Conservation (phyloP, 2,329 filamentous ascomycete genomes). For the Rhynchosporium graminicola region DNA sequence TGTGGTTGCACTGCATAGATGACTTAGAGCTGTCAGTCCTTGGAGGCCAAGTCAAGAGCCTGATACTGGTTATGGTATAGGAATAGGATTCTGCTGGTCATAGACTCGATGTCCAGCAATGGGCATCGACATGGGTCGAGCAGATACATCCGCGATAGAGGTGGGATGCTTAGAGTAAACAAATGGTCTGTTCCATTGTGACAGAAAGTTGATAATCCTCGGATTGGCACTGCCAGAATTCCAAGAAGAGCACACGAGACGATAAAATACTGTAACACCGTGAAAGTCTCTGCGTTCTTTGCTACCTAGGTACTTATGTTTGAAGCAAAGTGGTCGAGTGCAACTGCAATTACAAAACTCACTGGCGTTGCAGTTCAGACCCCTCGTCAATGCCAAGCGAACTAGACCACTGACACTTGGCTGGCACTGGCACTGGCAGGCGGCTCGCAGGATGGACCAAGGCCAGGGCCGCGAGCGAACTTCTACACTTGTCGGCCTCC, state of each 20-base stretch:
- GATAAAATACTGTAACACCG: too few relatives aligned
- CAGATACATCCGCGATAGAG: too few relatives aligned
- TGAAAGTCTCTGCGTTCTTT: too few relatives aligned
- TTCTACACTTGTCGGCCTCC: not conserved
- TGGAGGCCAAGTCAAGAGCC: not conserved
- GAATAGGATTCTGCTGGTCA: not conserved
- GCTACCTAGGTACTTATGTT: too few relatives aligned
- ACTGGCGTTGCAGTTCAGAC: not conserved
- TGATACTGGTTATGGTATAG: not conserved
- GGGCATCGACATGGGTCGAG: too few relatives aligned
- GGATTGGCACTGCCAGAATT: too few relatives aligned
- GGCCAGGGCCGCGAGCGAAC: not conserved
- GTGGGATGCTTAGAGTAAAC: too few relatives aligned
- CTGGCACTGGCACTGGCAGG: not conserved
- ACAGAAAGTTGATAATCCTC: too few relatives aligned
- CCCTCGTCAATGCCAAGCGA: not conserved
- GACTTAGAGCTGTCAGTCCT: not conserved
- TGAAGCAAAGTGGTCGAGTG: too few relatives aligned
- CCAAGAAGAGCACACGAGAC: too few relatives aligned
- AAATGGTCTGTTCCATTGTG: too few relatives aligned
- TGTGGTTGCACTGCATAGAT: slow-evolving; percentile 3
- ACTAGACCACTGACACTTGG: not conserved
- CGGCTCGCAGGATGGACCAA: not conserved
- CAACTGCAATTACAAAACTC: not conserved
- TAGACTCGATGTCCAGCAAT: not conserved